A percentile compares a stretch with the other conserved stretches of the same genome.
Conservation (phyloP, 2,329 filamentous ascomycete genomes). For the Penicillium freii region DNA sequence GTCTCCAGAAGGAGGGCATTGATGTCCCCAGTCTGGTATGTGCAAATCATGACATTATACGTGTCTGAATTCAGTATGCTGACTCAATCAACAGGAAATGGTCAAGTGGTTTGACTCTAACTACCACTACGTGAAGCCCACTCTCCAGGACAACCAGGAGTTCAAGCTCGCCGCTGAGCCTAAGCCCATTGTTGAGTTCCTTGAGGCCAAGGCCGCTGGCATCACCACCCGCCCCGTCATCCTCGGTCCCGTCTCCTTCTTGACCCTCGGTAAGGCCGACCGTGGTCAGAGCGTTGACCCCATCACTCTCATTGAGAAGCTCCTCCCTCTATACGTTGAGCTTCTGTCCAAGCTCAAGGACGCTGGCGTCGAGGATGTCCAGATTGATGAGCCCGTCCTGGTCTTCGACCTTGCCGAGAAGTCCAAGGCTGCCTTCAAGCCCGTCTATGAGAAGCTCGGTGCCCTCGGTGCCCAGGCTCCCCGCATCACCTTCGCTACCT, state of each 20-base stretch:
- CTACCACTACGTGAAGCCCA: slow-evolving; percentile 99
- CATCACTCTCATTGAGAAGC: slow-evolving; percentile 89
- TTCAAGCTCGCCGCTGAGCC: slow-evolving; percentile 86
- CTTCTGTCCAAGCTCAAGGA: slow-evolving; percentile 90
- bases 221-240: slow-evolving; percentile 91
- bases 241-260: slow-evolving; percentile 94
- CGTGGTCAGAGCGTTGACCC: slow-evolving; percentile 89
- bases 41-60: slow-evolving; percentile 8
- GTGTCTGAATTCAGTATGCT: neutral
- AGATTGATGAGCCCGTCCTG: slow-evolving; percentile 97
- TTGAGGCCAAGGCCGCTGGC: slow-evolving; percentile 96
- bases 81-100: slow-evolving; percentile 68
- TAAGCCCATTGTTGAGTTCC: slow-evolving; percentile 92
- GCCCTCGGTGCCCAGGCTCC: slow-evolving; percentile 74
- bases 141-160: slow-evolving; percentile 91
- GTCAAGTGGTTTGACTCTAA: slow-evolving; percentile 99
- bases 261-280: slow-evolving; percentile 96
- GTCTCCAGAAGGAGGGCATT: slow-evolving; percentile 77
- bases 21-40: slow-evolving; percentile 80
- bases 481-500: slow-evolving; percentile 87
- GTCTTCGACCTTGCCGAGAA: slow-evolving; percentile 90
- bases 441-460: slow-evolving; percentile 84
- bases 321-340: slow-evolving; percentile 91
- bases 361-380: slow-evolving; percentile 91
- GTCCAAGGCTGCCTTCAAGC: slow-evolving; percentile 96